Evolutionary conservation across 805 yeast genomes (phyloP), one percentile per base, ranked within the genome.

Genomic region (Metschnikowia peoriensis): DNA sequence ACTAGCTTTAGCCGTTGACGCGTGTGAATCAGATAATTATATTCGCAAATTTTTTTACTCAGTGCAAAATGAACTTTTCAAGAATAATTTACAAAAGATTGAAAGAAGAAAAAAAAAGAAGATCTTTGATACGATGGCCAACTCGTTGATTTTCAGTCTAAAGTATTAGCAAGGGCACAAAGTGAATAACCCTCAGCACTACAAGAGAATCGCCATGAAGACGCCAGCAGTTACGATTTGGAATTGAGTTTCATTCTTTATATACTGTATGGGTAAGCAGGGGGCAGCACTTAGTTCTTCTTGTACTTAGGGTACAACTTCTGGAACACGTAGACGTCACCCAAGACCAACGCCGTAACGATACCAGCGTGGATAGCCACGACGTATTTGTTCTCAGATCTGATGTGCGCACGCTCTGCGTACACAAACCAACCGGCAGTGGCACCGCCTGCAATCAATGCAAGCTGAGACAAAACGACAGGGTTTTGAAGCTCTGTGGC

Each of bases 401-500:
- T 67, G 61, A 83, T 71, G 71, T 79, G 69, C 58, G 72, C 65
- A 71, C 84, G 76, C 68, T 80, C 80, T 60, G 75, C 61, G 69
- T 78, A 79, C 27, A 79, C 82, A 48, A 71, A 68, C 57, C 80
- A 72, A 28, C 81, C 75, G 3, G 81, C 81, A 28, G 77, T 69
- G 35, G 77, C 63, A 14, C 80, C 79, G 40, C 80, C 76, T 7
- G 76, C 63, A 32, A 81, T 76, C 41, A 81, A 72, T 15, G 80
- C 71, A 2, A 78, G 67, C 66, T 84, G 87, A 34, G 80, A 66
- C 16, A 79, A 68, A 44, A 84, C 86, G 4, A 80, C 86, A 0
- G 89, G 89, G 70, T 84, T 83, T 61, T 82, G 75, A 57, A 84
- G 71, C 64, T 83, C 87, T 28, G 54, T 52, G 37, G 49, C 54